Base-by-base conservation (phyloP, 192 early-diverging fungal genomes). In the Coemansia erecta region DNA sequence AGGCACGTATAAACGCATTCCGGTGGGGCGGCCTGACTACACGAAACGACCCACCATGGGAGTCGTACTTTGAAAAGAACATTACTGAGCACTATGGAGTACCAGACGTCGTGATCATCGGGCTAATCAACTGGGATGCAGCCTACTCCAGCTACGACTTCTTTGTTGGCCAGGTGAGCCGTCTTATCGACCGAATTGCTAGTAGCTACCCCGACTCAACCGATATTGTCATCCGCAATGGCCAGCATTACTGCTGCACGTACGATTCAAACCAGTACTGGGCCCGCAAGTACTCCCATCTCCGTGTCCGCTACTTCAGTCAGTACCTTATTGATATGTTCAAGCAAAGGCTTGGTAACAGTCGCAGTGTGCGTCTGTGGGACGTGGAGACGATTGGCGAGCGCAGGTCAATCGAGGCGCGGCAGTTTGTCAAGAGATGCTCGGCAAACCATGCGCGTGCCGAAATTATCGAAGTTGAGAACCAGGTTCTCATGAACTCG, bases 201-300 rank as follows among this genome's bases (percentile, higher is more conserved):
- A 12, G 17, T 6, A 50, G 37, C 0, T 84, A 82, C 26, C 18
- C 70, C 11, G 31, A 60, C 19, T 33, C 41, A 0, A 73, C 64
- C 0, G 56, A 54, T n/a, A 73, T 84, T 26, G 53, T 84, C 8
- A 70, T 81, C 23, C 80, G 82, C 42, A 70, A 80, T 2, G 69
- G 76, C 1, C 82, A 84, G 52, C 80, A 81, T 49, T 82, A 68
- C 60, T 84, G 82, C 59, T 84, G 82, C 48, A 77, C 71, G 11
- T 64, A 72, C 3, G 82, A 84, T 53, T 21, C 57, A 46, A 8
- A 43, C 42, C 3, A 19, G 4, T 56, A 47, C 18, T 77, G 80
- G 63, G 39, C 60, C 15, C 72, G 82, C 28, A 50, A 58, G n/a
- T 63, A 69, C 57, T 63, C 67, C 21, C 60, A 46, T 60, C 63